Percentiles rank a stretch among this genome's conserved stretches.
These are phyloP conservation scores for Pyrus hybrid DNA, from an alignment of 331 rosid species.

Conservation along the genomic window DNA sequence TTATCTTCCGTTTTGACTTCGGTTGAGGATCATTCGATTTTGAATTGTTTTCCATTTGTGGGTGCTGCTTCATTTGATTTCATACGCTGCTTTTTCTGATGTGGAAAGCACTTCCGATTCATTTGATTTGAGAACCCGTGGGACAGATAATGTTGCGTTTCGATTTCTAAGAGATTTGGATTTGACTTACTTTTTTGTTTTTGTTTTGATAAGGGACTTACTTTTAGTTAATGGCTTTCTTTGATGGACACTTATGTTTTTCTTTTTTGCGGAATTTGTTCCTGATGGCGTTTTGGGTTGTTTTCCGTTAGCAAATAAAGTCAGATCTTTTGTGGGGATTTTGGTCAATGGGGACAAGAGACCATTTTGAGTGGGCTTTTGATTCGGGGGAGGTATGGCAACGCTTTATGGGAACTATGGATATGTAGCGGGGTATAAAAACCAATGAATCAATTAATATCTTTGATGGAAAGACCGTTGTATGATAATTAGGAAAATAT, in stretches of 20 bases:
- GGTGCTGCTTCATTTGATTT: background rate
- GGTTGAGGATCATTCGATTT: background rate
- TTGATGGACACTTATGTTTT: background rate
- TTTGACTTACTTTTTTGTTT: background rate
- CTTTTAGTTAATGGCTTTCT: background rate
- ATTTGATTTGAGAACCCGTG: background rate
- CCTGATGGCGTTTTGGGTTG: background rate
- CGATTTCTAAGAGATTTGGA: background rate
- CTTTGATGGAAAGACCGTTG: background rate
- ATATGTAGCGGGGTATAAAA: too few species aligned
- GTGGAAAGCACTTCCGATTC: background rate
- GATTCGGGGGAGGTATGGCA: background rate
- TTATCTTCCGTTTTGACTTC: background rate
- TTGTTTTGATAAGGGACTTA: too few species aligned
- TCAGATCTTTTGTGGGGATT: background rate
- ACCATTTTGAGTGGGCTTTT: background rate
- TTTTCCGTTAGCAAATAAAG: too few species aligned
- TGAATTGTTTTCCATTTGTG: background rate
- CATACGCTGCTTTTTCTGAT: background rate
- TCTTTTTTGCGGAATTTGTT: background rate
- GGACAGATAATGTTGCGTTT: background rate
- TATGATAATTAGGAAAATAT: background rate
- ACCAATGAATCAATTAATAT: too few species aligned
- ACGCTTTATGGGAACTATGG: background rate
- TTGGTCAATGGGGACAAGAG: background rate